Conservation (phyloP, 2,329 filamentous ascomycete genomes). For the Aspergillus arachidicola region DNA sequence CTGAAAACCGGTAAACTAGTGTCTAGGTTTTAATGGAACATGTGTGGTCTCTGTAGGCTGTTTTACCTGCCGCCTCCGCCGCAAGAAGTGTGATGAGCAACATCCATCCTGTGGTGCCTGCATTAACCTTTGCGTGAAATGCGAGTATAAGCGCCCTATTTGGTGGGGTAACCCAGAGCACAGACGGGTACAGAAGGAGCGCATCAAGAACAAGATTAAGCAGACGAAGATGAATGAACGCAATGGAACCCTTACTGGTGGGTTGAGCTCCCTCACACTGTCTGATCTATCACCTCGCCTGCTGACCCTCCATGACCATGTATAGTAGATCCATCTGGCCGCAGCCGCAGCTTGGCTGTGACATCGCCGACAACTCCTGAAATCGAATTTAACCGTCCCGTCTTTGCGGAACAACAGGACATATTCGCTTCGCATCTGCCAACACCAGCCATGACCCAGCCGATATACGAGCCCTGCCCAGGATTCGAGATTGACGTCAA, state of each 20-base stretch:
- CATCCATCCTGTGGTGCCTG: constrained; percentile 67
- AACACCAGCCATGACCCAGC: constrained; percentile 59
- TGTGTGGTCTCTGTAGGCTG: constrained; percentile 52
- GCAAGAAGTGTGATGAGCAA: constrained; percentile 71
- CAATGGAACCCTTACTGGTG: constrained; percentile 56
- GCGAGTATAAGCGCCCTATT: constrained; percentile 93
- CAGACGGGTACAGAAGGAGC: constrained; percentile 83
- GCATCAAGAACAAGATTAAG: constrained; percentile 97
- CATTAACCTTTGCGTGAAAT: constrained; percentile 75
- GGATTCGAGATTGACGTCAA: constrained; percentile 96
- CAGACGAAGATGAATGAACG: constrained; percentile 93
- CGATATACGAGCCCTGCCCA: constrained; percentile 61
- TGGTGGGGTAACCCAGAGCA: constrained; percentile 97
- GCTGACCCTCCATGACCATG: constrained; percentile 11
- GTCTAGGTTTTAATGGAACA: neutral
- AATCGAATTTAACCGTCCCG: constrained; percentile 69
- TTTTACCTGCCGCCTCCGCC: constrained; percentile 67
- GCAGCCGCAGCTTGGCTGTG: constrained; percentile 19
- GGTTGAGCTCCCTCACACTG: constrained; percentile 11
- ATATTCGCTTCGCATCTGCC: constrained; percentile 45
- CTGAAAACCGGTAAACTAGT: constrained; percentile 17
- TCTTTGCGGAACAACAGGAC: constrained; percentile 50
- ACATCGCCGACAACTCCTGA: constrained; percentile 68
- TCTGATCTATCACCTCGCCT: neutral
- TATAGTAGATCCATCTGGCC: constrained; percentile 19